phyloP scores from a whole-genome alignment of 305 asterid species.

The Fraxinus floribunda region DNA sequence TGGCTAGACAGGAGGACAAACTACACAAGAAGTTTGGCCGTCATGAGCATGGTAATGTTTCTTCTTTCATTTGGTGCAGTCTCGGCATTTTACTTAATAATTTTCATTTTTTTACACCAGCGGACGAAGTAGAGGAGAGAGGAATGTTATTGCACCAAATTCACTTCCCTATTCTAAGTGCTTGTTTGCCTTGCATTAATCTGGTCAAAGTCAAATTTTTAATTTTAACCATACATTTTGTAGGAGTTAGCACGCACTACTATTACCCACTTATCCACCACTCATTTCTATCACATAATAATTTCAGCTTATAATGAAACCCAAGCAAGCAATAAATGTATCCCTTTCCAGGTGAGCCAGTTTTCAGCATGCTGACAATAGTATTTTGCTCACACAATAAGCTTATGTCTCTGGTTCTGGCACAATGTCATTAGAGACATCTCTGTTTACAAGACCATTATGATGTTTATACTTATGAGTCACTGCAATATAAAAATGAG shows the following conservation, averaged over 20 bases:
- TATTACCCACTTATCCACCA: neutral
- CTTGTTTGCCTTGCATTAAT: neutral
- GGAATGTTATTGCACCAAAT: neutral
- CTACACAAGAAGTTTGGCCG: conserved; percentile 98
- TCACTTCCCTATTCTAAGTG: neutral
- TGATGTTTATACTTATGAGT: neutral
- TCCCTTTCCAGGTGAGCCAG: neutral
- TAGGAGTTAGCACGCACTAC: neutral
- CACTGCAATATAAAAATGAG: neutral
- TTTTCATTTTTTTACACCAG: neutral
- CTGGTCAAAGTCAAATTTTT: neutral
- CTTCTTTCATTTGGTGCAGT: conserved; percentile 16
- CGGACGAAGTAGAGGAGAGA: too few relatives aligned
- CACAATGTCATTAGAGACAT: neutral
- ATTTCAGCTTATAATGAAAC: neutral
- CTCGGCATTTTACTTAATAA: neutral
- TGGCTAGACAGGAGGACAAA: conserved; percentile 98
- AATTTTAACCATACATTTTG: neutral
- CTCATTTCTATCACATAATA: neutral
- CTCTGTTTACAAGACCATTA: neutral
- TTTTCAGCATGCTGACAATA: neutral
- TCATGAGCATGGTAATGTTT: conserved; percentile 91
- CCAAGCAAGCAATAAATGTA: neutral
- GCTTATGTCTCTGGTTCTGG: neutral
- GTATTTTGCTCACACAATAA: neutral